These are phyloP conservation scores for Rossbeevera mucosa DNA, from an alignment of 768 basidiomycete species.

Conservation along the genomic window DNA sequence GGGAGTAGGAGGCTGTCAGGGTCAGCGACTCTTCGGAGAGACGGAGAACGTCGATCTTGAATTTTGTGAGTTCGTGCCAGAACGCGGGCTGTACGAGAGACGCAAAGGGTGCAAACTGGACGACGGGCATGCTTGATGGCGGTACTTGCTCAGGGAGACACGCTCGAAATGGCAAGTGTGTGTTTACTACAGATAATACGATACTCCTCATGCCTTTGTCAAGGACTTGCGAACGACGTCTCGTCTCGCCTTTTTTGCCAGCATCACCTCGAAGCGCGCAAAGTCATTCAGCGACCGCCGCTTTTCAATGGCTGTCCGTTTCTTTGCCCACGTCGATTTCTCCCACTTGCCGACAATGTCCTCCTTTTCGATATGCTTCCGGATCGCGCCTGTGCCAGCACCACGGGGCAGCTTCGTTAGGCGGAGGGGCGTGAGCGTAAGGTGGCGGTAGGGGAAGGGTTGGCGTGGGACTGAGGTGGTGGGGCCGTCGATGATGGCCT, in stretches of 20 bases:
- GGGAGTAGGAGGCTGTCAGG: slow-evolving; percentile 62
- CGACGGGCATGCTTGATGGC: slow-evolving; percentile 40
- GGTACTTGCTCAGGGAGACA: neutral
- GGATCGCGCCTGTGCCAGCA: slow-evolving; percentile 76
- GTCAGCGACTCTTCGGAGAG: slow-evolving; percentile 70
- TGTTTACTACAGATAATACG: neutral
- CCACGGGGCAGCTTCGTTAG: slow-evolving; percentile 82
- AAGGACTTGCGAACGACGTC: slow-evolving; percentile 72
- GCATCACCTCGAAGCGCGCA: slow-evolving; percentile 81
- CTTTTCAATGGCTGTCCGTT: slow-evolving; percentile 67
- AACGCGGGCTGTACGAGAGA: slow-evolving; percentile 87
- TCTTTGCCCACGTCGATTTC: slow-evolving; percentile 83
- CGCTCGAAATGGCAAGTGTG: slow-evolving; percentile 9
- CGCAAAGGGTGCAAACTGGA: slow-evolving; percentile 87
- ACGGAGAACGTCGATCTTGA: slow-evolving; percentile 89
- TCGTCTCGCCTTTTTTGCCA: slow-evolving; percentile 84
- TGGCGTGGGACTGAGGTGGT: slow-evolving; percentile 90
- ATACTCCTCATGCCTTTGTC: slow-evolving; percentile 37
- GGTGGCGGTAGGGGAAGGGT: slow-evolving; percentile 85
- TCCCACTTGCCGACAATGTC: slow-evolving; percentile 85
- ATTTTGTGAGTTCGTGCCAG: slow-evolving; percentile 83
- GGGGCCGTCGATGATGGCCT: slow-evolving; percentile 97
- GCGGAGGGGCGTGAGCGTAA: slow-evolving; percentile 83
- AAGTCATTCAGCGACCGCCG: slow-evolving; percentile 84
- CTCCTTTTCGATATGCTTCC: slow-evolving; percentile 86